These are phyloP conservation scores for Fragilaria radians DNA, from an alignment of 108 stramenopile species.

Conservation along the genomic window DNA sequence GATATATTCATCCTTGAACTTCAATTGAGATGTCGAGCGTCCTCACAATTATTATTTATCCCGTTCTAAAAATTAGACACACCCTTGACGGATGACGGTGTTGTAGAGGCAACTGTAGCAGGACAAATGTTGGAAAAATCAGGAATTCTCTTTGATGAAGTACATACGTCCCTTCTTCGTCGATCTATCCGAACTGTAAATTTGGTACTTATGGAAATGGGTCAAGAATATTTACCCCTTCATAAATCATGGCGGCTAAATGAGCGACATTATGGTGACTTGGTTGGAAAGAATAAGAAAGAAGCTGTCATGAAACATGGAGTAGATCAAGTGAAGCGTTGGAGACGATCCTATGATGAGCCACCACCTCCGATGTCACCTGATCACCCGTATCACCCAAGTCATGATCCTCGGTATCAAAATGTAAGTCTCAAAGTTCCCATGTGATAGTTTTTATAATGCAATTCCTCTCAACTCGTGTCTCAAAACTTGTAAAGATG, in stretches of 20 bases:
- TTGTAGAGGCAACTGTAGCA: slow-evolving; percentile 86
- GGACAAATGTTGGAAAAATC: slow-evolving; percentile 72
- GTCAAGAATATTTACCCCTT: slow-evolving; percentile 89
- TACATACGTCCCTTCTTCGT: slow-evolving; percentile 76
- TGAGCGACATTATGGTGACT: slow-evolving; percentile 82
- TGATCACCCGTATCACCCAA: slow-evolving; percentile 72
- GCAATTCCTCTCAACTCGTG: neutral
- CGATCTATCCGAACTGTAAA: slow-evolving; percentile 78
- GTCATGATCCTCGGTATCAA: slow-evolving; percentile 72
- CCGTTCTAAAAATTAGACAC: too few species aligned
- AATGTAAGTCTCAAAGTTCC: slow-evolving; percentile 29
- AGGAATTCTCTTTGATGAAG: slow-evolving; percentile 79
- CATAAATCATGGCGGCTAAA: slow-evolving; percentile 88
- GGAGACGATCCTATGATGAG: slow-evolving; percentile 87
- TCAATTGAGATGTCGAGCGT: too few species aligned
- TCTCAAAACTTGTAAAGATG: slow-evolving; percentile 25
- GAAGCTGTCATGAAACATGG: slow-evolving; percentile 79
- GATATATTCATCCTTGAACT: neutral
- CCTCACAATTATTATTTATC: too few species aligned
- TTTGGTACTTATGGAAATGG: slow-evolving; percentile 81
- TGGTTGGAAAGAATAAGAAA: slow-evolving; percentile 92
- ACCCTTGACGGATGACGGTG: slow-evolving; percentile 88
- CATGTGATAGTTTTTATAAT: neutral
- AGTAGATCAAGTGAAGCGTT: slow-evolving; percentile 74
- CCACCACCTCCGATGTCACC: slow-evolving; percentile 81